Percentiles rank a stretch among this genome's conserved stretches.
Evolutionary conservation across 331 rosid genomes (phyloP).

Genomic region (Prunus yedoensis): DNA sequence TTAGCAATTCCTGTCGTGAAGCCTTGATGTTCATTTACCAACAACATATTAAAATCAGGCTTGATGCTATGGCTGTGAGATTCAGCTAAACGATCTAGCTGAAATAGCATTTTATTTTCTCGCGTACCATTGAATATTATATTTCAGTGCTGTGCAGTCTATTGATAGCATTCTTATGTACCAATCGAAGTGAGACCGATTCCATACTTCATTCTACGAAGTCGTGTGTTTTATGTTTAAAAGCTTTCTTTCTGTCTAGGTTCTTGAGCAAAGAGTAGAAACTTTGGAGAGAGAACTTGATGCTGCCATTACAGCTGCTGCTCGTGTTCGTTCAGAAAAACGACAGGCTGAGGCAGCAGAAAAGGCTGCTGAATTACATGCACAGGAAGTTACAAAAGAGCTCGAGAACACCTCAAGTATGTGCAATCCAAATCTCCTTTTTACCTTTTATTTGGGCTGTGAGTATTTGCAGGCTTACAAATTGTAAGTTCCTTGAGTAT

Average conservation of each 20-base stretch:
- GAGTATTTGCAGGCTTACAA: neutral
- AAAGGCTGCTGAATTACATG: slow-evolving; percentile 75
- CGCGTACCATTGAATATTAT: neutral
- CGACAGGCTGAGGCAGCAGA: slow-evolving; percentile 87
- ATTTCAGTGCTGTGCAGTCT: neutral
- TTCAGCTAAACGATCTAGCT: neutral
- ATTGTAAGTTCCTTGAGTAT: neutral
- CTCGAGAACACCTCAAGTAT: slow-evolving; percentile 96
- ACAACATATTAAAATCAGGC: neutral
- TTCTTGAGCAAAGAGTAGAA: slow-evolving; percentile 79
- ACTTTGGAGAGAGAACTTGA: slow-evolving; percentile 88
- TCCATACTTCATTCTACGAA: neutral
- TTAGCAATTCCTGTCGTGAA: neutral
- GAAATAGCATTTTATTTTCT: neutral
- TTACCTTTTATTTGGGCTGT: neutral
- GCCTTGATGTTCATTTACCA: neutral
- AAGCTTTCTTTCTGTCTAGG: slow-evolving; percentile 32
- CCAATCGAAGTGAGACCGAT: neutral
- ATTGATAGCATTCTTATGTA: neutral
- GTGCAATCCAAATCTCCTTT: slow-evolving; percentile 9
- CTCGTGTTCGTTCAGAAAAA: slow-evolving; percentile 86
- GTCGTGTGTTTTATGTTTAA: neutral
- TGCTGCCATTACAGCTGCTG: slow-evolving; percentile 88
- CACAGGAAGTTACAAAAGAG: slow-evolving; percentile 73
- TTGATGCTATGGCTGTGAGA: neutral